Base-by-base conservation (phyloP, 2,329 filamentous ascomycete species). In the Lasiodiplodia theobromae region DNA sequence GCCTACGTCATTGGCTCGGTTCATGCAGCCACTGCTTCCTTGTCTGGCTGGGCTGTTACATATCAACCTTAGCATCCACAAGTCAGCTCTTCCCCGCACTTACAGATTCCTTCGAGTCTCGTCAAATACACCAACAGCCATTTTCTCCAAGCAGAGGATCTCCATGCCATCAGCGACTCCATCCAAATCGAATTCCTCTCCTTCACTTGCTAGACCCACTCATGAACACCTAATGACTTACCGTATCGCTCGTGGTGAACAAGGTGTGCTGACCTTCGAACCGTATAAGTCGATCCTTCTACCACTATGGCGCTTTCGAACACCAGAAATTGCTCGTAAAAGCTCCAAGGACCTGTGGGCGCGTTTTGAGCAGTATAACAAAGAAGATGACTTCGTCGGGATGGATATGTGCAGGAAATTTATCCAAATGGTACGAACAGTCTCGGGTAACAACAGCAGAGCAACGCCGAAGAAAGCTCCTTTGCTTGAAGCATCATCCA, bases 371-470 rank as follows among this genome's bases (percentile, higher is more conserved):
- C 77, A 79, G 11, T 90, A 88, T 72, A 79, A 85, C n/a, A 73
- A 74, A 1, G 72, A 80, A 7, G 79, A 78, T 3, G 88, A 90
- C 74, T 88, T 90, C 68, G 86, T 90, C 0, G 88, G 88, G 12
- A 88, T 88, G 81, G 88, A 90, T 68, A 90, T 90, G 87, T 78
- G 83, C 21, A 80, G 87, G 31, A 90, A 90, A 73, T 90, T 89
- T 71, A 82, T 90, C 7, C 87, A 90, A 75, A 90, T 90, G 88
- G 85, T 74, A 52, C 11, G 68, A 31, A 4, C 8, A 23, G n/a
- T 11, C n/a, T 21, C 5, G 7, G 18, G n/a, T 11, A 47, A n/a
- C 40, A 44, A 18, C 16, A n/a, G 2, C 16, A 47, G 3, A 47
- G n/a, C 31, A 34, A 34, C 31, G 7, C 31, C 31, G 31, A 6